Conservation (phyloP, 257 asterid species). For the Jacaranda copaia region DNA sequence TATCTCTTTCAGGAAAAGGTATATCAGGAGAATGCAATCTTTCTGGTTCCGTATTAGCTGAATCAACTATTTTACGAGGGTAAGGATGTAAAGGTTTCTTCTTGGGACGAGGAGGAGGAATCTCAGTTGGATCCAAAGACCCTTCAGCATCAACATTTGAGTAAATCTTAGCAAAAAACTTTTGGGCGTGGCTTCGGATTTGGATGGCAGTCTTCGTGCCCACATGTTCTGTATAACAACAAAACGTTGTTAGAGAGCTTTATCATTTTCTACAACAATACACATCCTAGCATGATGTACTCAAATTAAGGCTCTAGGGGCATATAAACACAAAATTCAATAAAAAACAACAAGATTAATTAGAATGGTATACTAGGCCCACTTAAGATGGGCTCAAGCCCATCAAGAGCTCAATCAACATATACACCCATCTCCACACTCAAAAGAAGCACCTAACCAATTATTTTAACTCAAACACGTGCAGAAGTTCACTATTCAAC, state of each 20-base stretch:
- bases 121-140: conserved; percentile 47
- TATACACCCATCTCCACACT: no score
- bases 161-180: conserved; percentile 61
- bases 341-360: no score
- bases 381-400: no score
- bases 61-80: conserved; percentile 56
- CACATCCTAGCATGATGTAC: neutral
- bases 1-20: conserved; percentile 41
- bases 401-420: no score
- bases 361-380: no score
- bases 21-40: conserved; percentile 31
- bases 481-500: no score
- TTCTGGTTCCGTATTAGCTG: conserved; percentile 36
- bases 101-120: conserved; percentile 81
- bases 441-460: no score
- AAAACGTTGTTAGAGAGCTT: neutral
- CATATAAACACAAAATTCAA: no score
- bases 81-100: conserved; percentile 69
- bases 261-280: neutral
- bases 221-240: conserved; percentile 64
- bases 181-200: conserved; percentile 96
- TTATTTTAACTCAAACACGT: no score
- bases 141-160: conserved; percentile 47
- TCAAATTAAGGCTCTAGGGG: no score
- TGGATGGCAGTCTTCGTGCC: conserved; percentile 88